Base-by-base conservation (phyloP, 371 early-diverging fungal genomes). In the Mortierella polycephala region DNA sequence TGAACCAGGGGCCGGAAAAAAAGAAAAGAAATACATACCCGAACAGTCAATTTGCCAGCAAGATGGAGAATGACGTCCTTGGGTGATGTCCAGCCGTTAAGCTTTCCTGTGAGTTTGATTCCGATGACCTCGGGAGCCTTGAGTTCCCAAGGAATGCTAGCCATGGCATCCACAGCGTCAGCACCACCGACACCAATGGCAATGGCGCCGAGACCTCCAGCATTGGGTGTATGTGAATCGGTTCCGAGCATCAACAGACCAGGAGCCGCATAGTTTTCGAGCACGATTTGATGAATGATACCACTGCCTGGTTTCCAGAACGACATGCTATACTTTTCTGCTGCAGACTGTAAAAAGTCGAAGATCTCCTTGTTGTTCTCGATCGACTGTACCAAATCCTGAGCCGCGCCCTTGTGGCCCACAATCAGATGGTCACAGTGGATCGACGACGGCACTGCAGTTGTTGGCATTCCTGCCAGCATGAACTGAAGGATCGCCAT, bases 121-220 rank as follows among this genome's bases (percentile, higher is more conserved):
- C 98, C 98, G 85, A 97, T 89, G 21, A 97, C 91, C 66, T 96
- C 93, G 41, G 98, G 98, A 50, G 93, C 91, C 85, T 95, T 95
- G 56, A 97, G 81, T 82, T 97, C 97, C 96, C 97, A 97, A 53
- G 96, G 96, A 75, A 97, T 94, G 74, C 87, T 85, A 44, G 96
- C 95, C 96, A 97, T 95, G 30, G 93, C 97, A 85, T 97, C 97
- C 42, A 96, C 96, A 60, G 96, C 97, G 83, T 96, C 97, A 46
- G 96, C 96, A 81, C 97, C 97, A 71, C 97, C 97, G 59, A 96
- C 96, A 86, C 97, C 97, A 67, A 96, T 92, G 56, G 97, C 97
- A 70, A 96, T 84, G 86, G 92, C 94, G 67, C 96, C 96, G 62
- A 96, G 81, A 81, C 97, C 97, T 84, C 97, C 96, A 71, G 90